phyloP scores from a whole-genome alignment of 169 alveolate genomes.

The Plasmodium knowlesi region DNA sequence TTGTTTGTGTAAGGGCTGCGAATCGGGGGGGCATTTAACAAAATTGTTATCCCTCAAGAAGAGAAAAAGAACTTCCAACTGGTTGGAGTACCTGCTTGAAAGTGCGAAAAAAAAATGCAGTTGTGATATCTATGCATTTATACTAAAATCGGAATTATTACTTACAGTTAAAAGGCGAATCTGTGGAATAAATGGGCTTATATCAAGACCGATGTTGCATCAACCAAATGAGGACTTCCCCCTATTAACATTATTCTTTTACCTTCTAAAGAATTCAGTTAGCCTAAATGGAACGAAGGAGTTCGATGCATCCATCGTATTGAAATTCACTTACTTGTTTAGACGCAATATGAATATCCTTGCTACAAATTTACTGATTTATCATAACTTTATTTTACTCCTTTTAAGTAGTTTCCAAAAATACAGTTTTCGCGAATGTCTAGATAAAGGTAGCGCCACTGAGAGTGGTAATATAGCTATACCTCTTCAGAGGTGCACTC shows the following conservation, averaged over 20 bases:
- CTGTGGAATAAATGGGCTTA: background rate
- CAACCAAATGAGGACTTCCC: background rate
- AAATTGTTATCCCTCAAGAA: background rate
- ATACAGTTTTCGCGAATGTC: background rate
- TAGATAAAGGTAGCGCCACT: background rate
- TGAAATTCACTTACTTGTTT: conserved; percentile 28
- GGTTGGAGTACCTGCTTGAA: background rate
- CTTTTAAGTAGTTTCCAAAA: conserved; percentile 9
- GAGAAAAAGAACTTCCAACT: background rate
- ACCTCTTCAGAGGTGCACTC: background rate
- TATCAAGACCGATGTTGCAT: conserved; percentile 12
- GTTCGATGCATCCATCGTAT: background rate
- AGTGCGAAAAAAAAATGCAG: conserved; percentile 24
- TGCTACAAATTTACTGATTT: conserved; percentile 36
- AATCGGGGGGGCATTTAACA: conserved; percentile 14
- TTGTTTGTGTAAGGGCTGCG: conserved; percentile 13
- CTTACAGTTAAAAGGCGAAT: conserved; percentile 6
- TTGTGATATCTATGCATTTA: conserved; percentile 39
- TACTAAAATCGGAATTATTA: conserved; percentile 20
- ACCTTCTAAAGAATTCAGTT: conserved; percentile 41
- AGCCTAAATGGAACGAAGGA: background rate
- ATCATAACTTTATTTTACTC: conserved; percentile 34
- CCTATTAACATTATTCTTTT: conserved; percentile 12
- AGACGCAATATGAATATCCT: conserved; percentile 9
- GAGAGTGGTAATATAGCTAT: background rate